Evolutionary conservation across 495 filamentous ascomycete species (phyloP).

Genomic region (Viridothelium virens): DNA sequence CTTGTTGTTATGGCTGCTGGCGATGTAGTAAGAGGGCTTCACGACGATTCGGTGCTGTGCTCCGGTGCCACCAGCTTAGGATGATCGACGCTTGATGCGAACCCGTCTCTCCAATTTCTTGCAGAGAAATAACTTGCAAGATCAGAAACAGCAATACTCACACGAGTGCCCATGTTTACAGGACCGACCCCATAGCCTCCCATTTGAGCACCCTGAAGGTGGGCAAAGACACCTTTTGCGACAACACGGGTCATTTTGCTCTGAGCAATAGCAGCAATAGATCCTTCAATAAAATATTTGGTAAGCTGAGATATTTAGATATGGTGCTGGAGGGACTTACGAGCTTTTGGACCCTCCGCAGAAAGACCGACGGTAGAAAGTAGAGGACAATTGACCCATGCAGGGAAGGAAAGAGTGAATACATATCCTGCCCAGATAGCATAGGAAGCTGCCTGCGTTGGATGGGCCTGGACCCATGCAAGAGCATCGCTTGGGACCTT

Average conservation of each 20-base stretch:
- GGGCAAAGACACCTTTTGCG: not conserved
- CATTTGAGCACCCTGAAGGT: not conserved
- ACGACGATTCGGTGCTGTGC: no score
- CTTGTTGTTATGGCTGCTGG: no score
- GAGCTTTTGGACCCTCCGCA: not conserved
- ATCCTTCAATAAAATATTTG: not conserved
- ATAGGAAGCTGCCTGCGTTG: not conserved
- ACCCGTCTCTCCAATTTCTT: no score
- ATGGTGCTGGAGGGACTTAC: not conserved
- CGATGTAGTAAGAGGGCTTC: no score
- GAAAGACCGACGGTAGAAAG: not conserved
- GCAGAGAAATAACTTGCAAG: not conserved
- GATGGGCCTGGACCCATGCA: not conserved
- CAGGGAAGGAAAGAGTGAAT: not conserved
- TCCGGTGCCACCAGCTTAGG: no score
- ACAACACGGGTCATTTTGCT: not conserved
- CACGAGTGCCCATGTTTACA: not conserved
- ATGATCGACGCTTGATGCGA: no score
- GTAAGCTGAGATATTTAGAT: not conserved
- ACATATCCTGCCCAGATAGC: not conserved
- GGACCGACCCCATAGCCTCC: not conserved
- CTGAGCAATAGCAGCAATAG: not conserved
- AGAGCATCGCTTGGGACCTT: not conserved
- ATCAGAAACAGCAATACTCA: not conserved
- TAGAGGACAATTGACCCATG: not conserved